phyloP scores from a whole-genome alignment of 2,329 filamentous ascomycete species.

The Hortaea sp. region DNA sequence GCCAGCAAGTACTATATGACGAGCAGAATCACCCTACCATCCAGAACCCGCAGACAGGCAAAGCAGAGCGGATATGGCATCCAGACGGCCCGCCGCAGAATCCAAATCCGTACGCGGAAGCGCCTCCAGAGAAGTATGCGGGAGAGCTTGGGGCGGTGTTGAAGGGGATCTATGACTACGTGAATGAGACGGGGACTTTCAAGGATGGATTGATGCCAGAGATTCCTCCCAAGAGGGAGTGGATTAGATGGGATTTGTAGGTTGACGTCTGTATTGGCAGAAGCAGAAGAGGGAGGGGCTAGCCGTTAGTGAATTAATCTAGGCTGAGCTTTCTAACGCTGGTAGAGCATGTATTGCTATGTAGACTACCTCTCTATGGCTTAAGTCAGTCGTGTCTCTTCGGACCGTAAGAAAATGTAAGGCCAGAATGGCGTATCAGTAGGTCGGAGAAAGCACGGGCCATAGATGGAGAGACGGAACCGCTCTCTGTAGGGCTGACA shows the following conservation, averaged over 20 bases:
- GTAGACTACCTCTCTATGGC: no score
- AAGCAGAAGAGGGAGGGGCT: background rate
- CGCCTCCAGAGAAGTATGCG: conserved; percentile 47
- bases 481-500: no score
- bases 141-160: conserved; percentile 43
- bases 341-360: no score
- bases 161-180: conserved; percentile 53
- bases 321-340: no score
- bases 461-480: no score
- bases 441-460: no score
- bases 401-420: no score
- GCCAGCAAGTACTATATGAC: conserved; percentile 52
- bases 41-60: conserved; percentile 28
- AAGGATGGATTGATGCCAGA: conserved; percentile 62
- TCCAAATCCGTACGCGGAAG: conserved; percentile 48
- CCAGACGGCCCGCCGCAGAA: conserved; percentile 54
- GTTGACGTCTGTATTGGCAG: background rate
- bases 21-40: conserved; percentile 14
- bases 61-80: conserved; percentile 60
- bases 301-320: background rate
- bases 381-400: no score
- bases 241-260: conserved; percentile 37
- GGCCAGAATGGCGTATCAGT: no score
- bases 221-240: conserved; percentile 68
- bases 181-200: conserved; percentile 58